Conservation (phyloP, 768 basidiomycete species). For the Gymnopilus junonius region DNA sequence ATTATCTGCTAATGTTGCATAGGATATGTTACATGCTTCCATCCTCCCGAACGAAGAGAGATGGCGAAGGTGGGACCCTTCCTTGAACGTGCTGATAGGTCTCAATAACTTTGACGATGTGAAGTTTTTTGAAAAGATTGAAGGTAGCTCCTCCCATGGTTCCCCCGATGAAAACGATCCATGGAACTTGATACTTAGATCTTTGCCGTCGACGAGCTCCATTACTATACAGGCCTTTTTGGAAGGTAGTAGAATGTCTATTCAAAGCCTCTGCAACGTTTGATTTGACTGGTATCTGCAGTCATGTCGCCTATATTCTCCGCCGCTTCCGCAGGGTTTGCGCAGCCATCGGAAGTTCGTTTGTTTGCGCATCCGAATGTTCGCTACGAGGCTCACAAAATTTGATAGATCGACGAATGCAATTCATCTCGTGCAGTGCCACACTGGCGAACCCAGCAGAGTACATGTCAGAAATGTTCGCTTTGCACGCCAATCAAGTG, state of each 20-base stretch:
- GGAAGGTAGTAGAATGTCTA: slow-evolving; percentile 60
- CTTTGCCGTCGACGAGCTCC: slow-evolving; percentile 84
- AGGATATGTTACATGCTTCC: slow-evolving; percentile 88
- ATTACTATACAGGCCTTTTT: slow-evolving; percentile 82
- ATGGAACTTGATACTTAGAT: slow-evolving; percentile 38
- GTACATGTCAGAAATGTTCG: slow-evolving; percentile 82
- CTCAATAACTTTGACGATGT: slow-evolving; percentile 7
- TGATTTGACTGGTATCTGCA: slow-evolving; percentile 27
- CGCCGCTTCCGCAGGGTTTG: slow-evolving; percentile 78
- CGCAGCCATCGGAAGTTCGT: slow-evolving; percentile 75
- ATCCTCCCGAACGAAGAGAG: slow-evolving; percentile 84
- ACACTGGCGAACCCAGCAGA: slow-evolving; percentile 77
- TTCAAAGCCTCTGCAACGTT: background rate
- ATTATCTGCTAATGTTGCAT: background rate
- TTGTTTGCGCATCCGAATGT: background rate
- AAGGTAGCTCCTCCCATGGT: slow-evolving; percentile 38
- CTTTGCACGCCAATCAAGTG: slow-evolving; percentile 62
- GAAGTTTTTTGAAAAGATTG: slow-evolving; percentile 76
- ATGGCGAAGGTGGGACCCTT: slow-evolving; percentile 70
- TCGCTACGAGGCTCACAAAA: background rate
- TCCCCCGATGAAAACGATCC: background rate
- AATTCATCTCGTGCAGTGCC: slow-evolving; percentile 87
- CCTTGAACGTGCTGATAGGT: background rate
- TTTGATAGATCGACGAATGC: slow-evolving; percentile 53
- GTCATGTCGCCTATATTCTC: slow-evolving; percentile 82